Conservation (phyloP, 1,284 basidiomycete genomes). For the Ganoderma boninense region DNA sequence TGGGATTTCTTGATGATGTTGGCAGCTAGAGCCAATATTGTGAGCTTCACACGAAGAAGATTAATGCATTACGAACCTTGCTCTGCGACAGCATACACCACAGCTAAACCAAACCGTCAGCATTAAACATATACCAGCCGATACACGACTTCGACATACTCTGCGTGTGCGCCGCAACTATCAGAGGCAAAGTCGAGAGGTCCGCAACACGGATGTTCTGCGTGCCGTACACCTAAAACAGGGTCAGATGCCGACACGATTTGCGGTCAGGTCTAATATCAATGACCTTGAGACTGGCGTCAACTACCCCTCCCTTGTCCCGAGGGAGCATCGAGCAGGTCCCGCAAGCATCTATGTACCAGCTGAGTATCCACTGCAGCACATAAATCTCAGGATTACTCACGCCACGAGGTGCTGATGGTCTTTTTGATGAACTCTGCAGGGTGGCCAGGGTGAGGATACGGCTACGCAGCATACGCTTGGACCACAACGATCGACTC, state of each 20-base stretch:
- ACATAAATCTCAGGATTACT: neutral
- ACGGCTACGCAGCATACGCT: too few species aligned
- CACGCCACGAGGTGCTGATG: slow-evolving; percentile 27
- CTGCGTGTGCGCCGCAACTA: slow-evolving; percentile 34
- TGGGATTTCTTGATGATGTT: slow-evolving; percentile 3
- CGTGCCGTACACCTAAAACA: slow-evolving; percentile 39
- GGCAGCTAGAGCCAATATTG: neutral
- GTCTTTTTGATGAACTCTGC: slow-evolving; percentile 18
- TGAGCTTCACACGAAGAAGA: neutral
- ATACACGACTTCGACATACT: slow-evolving; percentile 6
- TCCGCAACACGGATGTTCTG: slow-evolving; percentile 44
- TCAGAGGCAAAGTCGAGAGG: slow-evolving; percentile 37
- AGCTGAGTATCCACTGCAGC: neutral
- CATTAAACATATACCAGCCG: neutral
- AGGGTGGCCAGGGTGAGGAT: neutral
- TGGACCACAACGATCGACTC: neutral
- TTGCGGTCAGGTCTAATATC: too few species aligned
- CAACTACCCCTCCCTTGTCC: slow-evolving; percentile 63
- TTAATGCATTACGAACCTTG: neutral
- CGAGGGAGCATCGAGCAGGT: slow-evolving; percentile 61
- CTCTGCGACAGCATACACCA: neutral
- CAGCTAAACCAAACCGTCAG: neutral
- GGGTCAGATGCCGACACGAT: neutral
- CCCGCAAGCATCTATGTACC: slow-evolving; percentile 36
- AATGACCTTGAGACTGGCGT: slow-evolving; percentile 54